These are phyloP conservation scores for Phialophora macrospora DNA, from an alignment of 2,329 filamentous ascomycete species.

Conservation along the genomic window DNA sequence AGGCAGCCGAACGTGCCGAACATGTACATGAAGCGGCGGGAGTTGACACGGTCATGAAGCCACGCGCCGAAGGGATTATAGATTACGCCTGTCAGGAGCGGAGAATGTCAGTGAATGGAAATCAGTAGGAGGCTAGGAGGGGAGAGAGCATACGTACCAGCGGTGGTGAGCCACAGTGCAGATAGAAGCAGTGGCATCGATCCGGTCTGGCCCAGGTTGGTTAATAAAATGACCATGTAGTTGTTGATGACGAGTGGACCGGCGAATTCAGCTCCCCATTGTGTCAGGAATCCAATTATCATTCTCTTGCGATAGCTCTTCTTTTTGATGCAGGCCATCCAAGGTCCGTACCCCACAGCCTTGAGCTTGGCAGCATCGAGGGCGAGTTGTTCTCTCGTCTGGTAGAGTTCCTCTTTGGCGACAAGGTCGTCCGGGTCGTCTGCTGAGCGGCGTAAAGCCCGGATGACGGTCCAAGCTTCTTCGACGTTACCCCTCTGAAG, in stretches of 20 bases:
- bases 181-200: constrained; percentile 52
- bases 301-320: constrained; percentile 58
- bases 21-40: constrained; percentile 51
- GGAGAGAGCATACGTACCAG: constrained; percentile 43
- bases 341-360: constrained; percentile 48
- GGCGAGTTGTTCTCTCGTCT: constrained; percentile 38
- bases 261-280: constrained; percentile 60
- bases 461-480: constrained; percentile 41
- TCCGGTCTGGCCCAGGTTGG: constrained; percentile 45
- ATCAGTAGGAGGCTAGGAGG: constrained; percentile 1
- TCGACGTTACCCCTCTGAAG: constrained; percentile 44
- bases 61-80: constrained; percentile 50
- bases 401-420: constrained; percentile 50
- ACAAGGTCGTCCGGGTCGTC: constrained; percentile 47
- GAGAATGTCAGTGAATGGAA: neutral
- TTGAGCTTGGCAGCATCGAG: constrained; percentile 44
- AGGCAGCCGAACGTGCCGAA: constrained; percentile 49
- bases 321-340: constrained; percentile 55
- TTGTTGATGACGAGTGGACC: constrained; percentile 57
- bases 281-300: constrained; percentile 58
- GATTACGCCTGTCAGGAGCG: constrained; percentile 39
- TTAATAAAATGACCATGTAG: constrained; percentile 50
- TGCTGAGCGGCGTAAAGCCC: constrained; percentile 50
- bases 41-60: constrained; percentile 48
- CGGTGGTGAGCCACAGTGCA: constrained; percentile 53